Evolutionary conservation across 2,329 filamentous ascomycete species (phyloP), one percentile per base, ranked within the genome.

Genomic region (Fusarium tjaetaba): DNA sequence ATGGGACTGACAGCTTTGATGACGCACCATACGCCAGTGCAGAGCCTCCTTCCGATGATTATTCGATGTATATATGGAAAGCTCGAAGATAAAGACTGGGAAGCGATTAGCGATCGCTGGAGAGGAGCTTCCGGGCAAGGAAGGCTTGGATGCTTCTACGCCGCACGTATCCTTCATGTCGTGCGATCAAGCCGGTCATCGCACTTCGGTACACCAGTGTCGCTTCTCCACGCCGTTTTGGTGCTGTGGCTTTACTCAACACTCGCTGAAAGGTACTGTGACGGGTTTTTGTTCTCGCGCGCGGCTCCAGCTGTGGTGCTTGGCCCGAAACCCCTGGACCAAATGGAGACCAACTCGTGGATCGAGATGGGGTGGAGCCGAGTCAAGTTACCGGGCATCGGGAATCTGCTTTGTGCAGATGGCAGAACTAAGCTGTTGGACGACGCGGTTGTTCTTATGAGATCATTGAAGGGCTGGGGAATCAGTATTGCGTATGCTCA

Each of bases 71-170:
- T 71, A n/a, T 71, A 70, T 10, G 52, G 61, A 4, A 71, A 71
- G 9, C 32, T 69, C 1, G 61, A 65, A 3, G 20, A 26, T 4
- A 24, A 43, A 15, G 36, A 51, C 32, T 65, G 65, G 68, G 14
- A 6, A 7, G 51, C 58, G 28, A 49, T 69, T 4, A 13, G 39
- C 1, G 61, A 69, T 18, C 30, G 52, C 16, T 71, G 65, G 65
- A 59, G 36, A 16, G 57, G 3, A 1, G 22, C 38, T 2, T 30
- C 60, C 13, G 39, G 59, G 4, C 65, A 71, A 46, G 65, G 65
- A 32, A 65, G 68, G 22, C 39, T 71, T 1, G 68, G 60, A 16
- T 71, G 68, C 36, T 69, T 70, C 36, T 61, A 69, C n/a, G 68
- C 61, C 2, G 28, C 68, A 8, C 41, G 68, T 4, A 65, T 71